These are phyloP conservation scores for Grigorovia yakushimaensis DNA, from an alignment of 805 yeast genomes.

Conservation along the genomic window DNA sequence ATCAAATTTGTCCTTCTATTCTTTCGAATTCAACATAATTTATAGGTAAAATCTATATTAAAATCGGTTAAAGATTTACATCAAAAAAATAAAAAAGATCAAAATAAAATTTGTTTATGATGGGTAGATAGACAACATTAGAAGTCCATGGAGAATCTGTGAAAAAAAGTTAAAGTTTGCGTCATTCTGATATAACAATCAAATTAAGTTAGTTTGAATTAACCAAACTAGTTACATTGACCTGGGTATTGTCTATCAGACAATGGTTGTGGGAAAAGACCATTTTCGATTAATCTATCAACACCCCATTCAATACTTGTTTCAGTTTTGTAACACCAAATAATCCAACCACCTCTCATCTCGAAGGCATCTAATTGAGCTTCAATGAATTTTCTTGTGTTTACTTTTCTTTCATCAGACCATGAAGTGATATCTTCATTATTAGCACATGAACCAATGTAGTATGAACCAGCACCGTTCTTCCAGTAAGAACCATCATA, in stretches of 20 bases:
- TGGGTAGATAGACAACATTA: too few species aligned
- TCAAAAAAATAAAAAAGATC: too few species aligned
- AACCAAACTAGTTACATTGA: conserved; percentile 38
- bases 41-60: too few species aligned
- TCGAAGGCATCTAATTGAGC: conserved; percentile 86
- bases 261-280: conserved; percentile 76
- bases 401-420: conserved; percentile 45
- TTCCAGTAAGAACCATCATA: conserved; percentile 50
- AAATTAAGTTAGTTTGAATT: not conserved
- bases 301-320: conserved; percentile 79
- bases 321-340: conserved; percentile 93
- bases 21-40: too few species aligned
- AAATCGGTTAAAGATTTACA: too few species aligned
- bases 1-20: too few species aligned
- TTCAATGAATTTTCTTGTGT: conserved; percentile 66
- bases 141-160: too few species aligned
- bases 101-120: too few species aligned
- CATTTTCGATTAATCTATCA: conserved; percentile 43
- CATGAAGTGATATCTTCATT: conserved; percentile 42
- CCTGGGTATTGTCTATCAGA: conserved; percentile 55
- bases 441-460: conserved; percentile 53
- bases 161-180: too few species aligned
- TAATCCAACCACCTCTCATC: conserved; percentile 74
- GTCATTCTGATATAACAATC: not conserved
- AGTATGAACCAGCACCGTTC: conserved; percentile 26